Conservation (phyloP, 257 asterid genomes). For the Solanum rostratum region DNA sequence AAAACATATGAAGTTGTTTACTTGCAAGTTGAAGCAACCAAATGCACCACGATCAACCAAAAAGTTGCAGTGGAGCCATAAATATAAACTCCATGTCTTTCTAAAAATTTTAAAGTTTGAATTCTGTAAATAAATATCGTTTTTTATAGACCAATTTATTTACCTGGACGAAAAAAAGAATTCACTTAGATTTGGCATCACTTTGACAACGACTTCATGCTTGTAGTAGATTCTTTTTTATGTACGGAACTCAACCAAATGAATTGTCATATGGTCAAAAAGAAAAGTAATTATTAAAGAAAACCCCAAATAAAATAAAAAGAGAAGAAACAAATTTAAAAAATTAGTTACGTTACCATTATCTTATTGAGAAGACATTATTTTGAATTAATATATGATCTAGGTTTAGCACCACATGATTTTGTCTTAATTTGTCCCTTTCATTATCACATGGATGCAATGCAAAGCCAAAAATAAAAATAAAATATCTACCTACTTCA, state of each 20-base stretch:
- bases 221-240: not conserved
- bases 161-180: too few relatives aligned
- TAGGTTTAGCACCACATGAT: not conserved
- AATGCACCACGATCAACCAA: not conserved
- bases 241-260: not conserved
- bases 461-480: not conserved
- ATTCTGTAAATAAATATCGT: too few relatives aligned
- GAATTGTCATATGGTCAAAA: not conserved
- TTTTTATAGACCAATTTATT: too few relatives aligned
- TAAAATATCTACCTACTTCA: not conserved
- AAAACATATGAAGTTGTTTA: not conserved
- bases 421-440: not conserved
- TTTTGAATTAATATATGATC: not conserved
- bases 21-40: not conserved
- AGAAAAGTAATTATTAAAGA: not conserved
- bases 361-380: not conserved
- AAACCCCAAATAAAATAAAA: not conserved
- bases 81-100: rapidly evolving
- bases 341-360: not conserved
- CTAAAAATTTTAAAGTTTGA: not conserved
- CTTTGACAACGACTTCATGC: not conserved
- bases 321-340: not conserved
- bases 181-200: not conserved
- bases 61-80: not conserved
- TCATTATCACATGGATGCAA: not conserved